Base-by-base conservation (phyloP, 495 filamentous ascomycete genomes). In the Aspergillus ostianus region DNA sequence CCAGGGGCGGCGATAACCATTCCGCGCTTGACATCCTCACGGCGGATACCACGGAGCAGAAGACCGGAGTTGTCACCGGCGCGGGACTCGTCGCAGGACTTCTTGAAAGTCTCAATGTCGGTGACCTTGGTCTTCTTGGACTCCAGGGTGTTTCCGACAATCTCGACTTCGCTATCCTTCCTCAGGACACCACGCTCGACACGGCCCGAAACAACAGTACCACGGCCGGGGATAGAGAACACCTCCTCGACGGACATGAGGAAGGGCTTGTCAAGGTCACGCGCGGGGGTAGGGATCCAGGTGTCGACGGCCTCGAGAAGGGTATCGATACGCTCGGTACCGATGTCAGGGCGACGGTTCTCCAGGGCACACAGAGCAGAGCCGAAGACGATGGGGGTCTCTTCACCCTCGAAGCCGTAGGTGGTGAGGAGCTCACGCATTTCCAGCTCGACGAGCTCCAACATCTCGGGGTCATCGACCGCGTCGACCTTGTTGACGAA, bases 401-500 rank as follows among this genome's bases (percentile, higher is more conserved):
- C 89, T 73, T 98, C 94, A 66, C 95, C 94, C 74, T 98, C 95
- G 77, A 98, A 98, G 50, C 92, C 92, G 75, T 98, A 98, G 63
- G 84, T 85, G 60, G 70, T 85, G 58, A 98, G 87, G 32, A 98
- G 88, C 77, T 98, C 94, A 68, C 94, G 90, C 94, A 98, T 98
- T 80, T 98, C 94, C 87, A 98, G 93, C 85, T 98, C 94, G 70
- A 98, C 94, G 55, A 98, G 89, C 80, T 98, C 94, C 85, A 98
- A 87, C 94, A 98, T 98, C 78, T 98, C 94, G 50, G 89, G 87
- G 80, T 98, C 94, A 62, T 98, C 92, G 30, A 98, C 81, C 56
- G 91, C 89, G 74, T 98, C 94, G 73, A 98, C 84, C 84, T 98
- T 98, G 87, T 98, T 98, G 68, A 98, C 95, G 77, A 98, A 98